These are phyloP conservation scores for Teratosphaeriaceae sp. DNA, from an alignment of 2,329 filamentous ascomycete genomes.

Conservation along the genomic window DNA sequence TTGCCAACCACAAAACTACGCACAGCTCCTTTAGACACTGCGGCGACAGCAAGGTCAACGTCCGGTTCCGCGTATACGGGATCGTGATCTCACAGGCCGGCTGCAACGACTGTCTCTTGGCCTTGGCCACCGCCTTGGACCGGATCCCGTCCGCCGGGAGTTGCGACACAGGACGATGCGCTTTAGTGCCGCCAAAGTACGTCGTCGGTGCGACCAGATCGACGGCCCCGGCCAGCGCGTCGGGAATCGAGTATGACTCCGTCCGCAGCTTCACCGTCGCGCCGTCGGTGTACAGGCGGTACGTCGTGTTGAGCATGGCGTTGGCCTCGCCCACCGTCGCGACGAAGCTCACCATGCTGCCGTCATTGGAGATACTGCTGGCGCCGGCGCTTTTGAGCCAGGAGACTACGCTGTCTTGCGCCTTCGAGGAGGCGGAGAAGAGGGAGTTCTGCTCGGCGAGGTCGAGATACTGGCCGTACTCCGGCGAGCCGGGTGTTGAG, in stretches of 20 bases:
- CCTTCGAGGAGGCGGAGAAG: conserved; percentile 35
- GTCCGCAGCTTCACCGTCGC: conserved; percentile 34
- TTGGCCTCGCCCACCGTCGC: conserved; percentile 33
- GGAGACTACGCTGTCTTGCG: conserved; percentile 18
- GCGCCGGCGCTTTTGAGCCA: conserved; percentile 42
- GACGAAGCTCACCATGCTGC: conserved; percentile 29
- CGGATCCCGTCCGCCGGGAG: too few species aligned
- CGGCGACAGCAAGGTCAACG: conserved; percentile 34
- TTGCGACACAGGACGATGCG: conserved; percentile 4
- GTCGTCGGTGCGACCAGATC: conserved; percentile 24
- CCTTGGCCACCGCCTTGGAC: too few species aligned
- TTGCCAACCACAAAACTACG: too few species aligned
- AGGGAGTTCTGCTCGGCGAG: conserved; percentile 38
- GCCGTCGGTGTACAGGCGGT: conserved; percentile 32
- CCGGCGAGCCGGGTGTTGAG: conserved; percentile 41
- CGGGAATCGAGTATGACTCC: conserved; percentile 28
- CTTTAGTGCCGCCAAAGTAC: conserved; percentile 37
- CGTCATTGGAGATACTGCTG: conserved; percentile 31
- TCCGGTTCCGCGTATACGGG: conserved; percentile 1
- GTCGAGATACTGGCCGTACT: conserved; percentile 46
- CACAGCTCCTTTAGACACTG: conserved; percentile 42
- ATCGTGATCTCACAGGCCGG: conserved; percentile 10
- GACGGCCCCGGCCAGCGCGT: conserved; percentile 19
- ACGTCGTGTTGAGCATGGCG: conserved; percentile 33
- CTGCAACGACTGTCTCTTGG: conserved; percentile 7